Evolutionary conservation across 2,329 filamentous ascomycete species (phyloP), one percentile per base, ranked within the genome.

Genomic region (Hypomyces perniciosus): DNA sequence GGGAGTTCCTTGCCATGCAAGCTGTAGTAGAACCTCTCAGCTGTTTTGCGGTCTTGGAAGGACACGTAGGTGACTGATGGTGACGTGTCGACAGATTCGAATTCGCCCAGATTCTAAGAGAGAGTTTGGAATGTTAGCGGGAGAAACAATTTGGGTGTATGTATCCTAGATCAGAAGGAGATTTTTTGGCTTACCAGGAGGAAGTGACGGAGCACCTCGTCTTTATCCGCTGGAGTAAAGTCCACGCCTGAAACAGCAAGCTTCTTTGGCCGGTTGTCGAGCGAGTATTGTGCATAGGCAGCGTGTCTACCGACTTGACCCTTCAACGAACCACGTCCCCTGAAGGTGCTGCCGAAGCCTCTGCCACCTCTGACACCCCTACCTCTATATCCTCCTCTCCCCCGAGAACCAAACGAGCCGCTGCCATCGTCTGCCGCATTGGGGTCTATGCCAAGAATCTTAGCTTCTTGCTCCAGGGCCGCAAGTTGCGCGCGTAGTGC

Each of bases 251-350:
- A 74, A 27, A 92, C 69, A 5, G 79, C 76, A 8, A 93, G 72
- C 54, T 77, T 83, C 63, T 80, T 86, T 0, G 88, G 84, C 41
- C 88, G 76, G 64, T 91, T 90, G 61, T 93, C 88, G 26, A 93
- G 74, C 13, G 85, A 84, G 57, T 84, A 86, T 31, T 77, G 75
- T 4, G 76, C 80, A 58, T 83, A 83, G 1, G 76, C 77, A 3
- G 77, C 75, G 43, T 78, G 76, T 54, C 76, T 72, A 31, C 76
- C 75, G 41, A 72, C 71, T 53, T 60, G 72, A 44, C 74, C 66
- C 48, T 70, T 62, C 44, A 68, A 67, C 20, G 69, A 65, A 7
- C 72, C 72, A 40, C 73, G 67, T 20, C 71, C 67, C 20, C 68
- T 55, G 6, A 68, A 66, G 29, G 65, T 20, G 20, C 20, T 20